phyloP scores from a whole-genome alignment of 805 yeast genomes.

The Starmerella bombi region DNA sequence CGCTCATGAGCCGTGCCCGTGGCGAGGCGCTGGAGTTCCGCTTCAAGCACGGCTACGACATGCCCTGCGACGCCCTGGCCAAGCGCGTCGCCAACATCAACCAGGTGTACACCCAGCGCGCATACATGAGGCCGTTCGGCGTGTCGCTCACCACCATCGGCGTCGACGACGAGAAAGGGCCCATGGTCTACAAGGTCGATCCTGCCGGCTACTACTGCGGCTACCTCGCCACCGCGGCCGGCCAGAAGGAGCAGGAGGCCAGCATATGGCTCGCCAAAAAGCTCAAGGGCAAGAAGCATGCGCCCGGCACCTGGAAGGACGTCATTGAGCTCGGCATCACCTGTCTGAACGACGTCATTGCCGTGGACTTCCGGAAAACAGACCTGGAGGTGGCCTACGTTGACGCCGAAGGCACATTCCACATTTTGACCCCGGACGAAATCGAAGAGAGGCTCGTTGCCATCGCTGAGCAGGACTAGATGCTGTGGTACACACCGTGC shows the following conservation, averaged over 20 bases:
- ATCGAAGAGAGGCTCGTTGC: slow-evolving; percentile 89
- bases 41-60: slow-evolving; percentile 89
- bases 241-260: slow-evolving; percentile 95
- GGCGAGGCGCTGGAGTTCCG: slow-evolving; percentile 93
- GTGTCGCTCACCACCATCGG: slow-evolving; percentile 81
- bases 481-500: too few relatives aligned
- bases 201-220: slow-evolving; percentile 95
- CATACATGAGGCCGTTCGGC: slow-evolving; percentile 96
- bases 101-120: slow-evolving; percentile 93
- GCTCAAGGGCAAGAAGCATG: slow-evolving; percentile 57
- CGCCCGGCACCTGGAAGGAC: slow-evolving; percentile 72
- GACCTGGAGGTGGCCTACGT: slow-evolving; percentile 93
- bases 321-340: slow-evolving; percentile 84
- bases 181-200: slow-evolving; percentile 81
- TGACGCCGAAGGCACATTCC: slow-evolving; percentile 47
- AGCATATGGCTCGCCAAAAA: slow-evolving; percentile 80
- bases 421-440: slow-evolving; percentile 64
- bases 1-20: slow-evolving; percentile 79
- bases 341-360: slow-evolving; percentile 71
- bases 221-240: slow-evolving; percentile 83
- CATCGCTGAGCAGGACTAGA: slow-evolving; percentile 87
- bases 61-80: slow-evolving; percentile 87
- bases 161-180: slow-evolving; percentile 81
- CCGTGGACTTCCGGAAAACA: slow-evolving; percentile 85
- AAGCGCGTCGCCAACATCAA: slow-evolving; percentile 92